Conservation (phyloP, 805 yeast species). For the Starmerella etchellsii region DNA sequence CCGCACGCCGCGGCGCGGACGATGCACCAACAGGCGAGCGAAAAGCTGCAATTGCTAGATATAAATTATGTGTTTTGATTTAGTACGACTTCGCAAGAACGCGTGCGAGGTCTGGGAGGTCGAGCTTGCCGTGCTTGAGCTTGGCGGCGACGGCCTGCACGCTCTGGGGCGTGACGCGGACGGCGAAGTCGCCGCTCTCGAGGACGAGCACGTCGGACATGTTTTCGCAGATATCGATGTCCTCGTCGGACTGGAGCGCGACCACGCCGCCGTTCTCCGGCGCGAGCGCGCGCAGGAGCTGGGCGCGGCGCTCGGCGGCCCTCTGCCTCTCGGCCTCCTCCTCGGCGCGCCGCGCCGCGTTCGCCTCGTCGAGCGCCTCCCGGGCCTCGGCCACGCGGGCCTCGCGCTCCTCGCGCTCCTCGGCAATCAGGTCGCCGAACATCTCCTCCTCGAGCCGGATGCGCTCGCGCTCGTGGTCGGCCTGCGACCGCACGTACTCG, state of each 20-base stretch:
- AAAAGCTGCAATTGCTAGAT: background rate
- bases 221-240: slow-evolving; percentile 15
- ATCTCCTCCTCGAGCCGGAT: slow-evolving; percentile 21
- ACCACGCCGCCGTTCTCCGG: slow-evolving; percentile 17
- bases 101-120: slow-evolving; percentile 1
- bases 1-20: too few relatives aligned
- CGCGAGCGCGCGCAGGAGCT: slow-evolving; percentile 4
- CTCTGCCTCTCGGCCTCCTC: slow-evolving; percentile 17
- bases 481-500: slow-evolving; percentile 25
- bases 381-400: slow-evolving; percentile 18
- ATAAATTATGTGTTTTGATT: too few relatives aligned
- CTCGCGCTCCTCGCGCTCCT: slow-evolving; percentile 21
- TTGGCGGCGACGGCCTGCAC: slow-evolving; percentile 3
- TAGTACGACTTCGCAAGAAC: too few relatives aligned
- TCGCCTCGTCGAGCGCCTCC: slow-evolving; percentile 18
- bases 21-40: too few relatives aligned
- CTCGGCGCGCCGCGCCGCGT: slow-evolving; percentile 13
- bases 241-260: slow-evolving; percentile 12
- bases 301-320: slow-evolving; percentile 12
- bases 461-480: slow-evolving; percentile 21
- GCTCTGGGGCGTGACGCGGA: slow-evolving; percentile 10
- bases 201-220: slow-evolving; percentile 16
- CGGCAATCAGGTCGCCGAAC: slow-evolving; percentile 26
- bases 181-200: slow-evolving; percentile 15
- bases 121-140: slow-evolving; percentile 8